phyloP scores from a whole-genome alignment of 2,329 filamentous ascomycete species.

The Sporothrix luriei region DNA sequence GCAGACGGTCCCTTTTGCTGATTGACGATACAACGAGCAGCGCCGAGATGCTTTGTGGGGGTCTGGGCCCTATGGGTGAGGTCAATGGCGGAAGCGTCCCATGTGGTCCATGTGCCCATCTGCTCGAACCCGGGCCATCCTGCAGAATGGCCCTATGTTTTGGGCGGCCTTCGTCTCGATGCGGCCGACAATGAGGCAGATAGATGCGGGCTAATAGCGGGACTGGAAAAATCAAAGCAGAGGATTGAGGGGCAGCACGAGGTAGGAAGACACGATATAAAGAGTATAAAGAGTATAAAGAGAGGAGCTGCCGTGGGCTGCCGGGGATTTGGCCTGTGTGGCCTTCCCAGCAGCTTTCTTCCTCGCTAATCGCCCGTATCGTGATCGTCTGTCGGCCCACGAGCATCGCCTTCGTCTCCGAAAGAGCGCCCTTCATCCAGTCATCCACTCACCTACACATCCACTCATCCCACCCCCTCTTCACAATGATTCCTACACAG shows the following conservation, averaged over 20 bases:
- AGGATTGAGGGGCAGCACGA: neutral
- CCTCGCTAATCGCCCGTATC: neutral
- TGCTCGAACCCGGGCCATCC: neutral
- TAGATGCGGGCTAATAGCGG: slow-evolving; percentile 4
- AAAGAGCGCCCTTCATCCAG: neutral
- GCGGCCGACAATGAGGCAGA: slow-evolving; percentile 21
- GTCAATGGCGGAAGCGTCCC: neutral
- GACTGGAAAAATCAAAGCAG: neutral
- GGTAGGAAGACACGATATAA: slow-evolving; percentile 4
- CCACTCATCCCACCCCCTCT: neutral
- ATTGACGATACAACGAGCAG: neutral
- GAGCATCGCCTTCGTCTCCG: slow-evolving; percentile 2
- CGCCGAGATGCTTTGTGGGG: neutral
- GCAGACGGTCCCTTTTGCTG: neutral
- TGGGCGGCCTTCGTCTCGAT: slow-evolving; percentile 7
- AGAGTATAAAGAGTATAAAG: slow-evolving; percentile 15
- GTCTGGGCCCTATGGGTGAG: slow-evolving; percentile 17
- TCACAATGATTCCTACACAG: slow-evolving; percentile 27
- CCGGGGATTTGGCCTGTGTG: neutral
- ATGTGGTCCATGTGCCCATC: neutral
- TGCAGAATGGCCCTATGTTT: neutral
- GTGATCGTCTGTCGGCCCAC: too few relatives aligned
- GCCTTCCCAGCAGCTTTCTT: neutral
- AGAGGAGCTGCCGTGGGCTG: neutral
- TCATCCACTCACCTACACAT: too few relatives aligned